These are phyloP conservation scores for Edaphochlamys debaryana DNA, from an alignment of 139 green algal species.

Conservation along the genomic window DNA sequence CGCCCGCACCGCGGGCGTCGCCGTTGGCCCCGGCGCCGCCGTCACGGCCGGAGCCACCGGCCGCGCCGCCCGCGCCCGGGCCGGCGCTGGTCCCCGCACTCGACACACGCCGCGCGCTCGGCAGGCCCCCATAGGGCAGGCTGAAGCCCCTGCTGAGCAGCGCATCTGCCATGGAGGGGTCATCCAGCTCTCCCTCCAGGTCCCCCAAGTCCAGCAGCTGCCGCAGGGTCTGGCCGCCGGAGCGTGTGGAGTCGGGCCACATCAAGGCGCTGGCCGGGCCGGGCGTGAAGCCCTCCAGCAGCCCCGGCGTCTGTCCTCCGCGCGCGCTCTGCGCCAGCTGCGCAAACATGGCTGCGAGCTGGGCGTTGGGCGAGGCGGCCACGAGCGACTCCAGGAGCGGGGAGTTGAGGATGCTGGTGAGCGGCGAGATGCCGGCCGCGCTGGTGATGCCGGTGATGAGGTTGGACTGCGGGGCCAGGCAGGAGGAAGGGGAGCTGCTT, in stretches of 20 bases:
- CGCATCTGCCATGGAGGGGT: conserved; percentile 10
- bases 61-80: neutral
- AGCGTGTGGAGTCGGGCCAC: conserved; percentile 28
- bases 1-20: neutral
- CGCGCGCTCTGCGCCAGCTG: conserved; percentile 43
- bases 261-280: neutral
- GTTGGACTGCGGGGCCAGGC: neutral
- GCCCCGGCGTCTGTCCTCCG: conserved; percentile 13
- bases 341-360: conserved; percentile 45
- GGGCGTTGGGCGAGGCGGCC: conserved; percentile 36
- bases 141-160: conserved; percentile 11
- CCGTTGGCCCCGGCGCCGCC: neutral
- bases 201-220: conserved; percentile 22
- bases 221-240: conserved; percentile 8
- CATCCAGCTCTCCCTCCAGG: neutral
- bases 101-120: conserved; percentile 22
- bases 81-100: neutral
- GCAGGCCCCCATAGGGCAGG: no score
- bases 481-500: neutral
- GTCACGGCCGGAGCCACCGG: neutral
- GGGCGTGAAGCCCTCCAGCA: conserved; percentile 35
- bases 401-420: conserved; percentile 43
- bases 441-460: conserved; percentile 17
- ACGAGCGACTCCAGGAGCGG: conserved; percentile 30
- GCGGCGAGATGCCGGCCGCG: conserved; percentile 35